A percentile compares a stretch with the other conserved stretches of the same genome.
Evolutionary conservation across 192 early-diverging fungal genomes (phyloP).

Genomic region (Rhizophlyctis rosea): DNA sequence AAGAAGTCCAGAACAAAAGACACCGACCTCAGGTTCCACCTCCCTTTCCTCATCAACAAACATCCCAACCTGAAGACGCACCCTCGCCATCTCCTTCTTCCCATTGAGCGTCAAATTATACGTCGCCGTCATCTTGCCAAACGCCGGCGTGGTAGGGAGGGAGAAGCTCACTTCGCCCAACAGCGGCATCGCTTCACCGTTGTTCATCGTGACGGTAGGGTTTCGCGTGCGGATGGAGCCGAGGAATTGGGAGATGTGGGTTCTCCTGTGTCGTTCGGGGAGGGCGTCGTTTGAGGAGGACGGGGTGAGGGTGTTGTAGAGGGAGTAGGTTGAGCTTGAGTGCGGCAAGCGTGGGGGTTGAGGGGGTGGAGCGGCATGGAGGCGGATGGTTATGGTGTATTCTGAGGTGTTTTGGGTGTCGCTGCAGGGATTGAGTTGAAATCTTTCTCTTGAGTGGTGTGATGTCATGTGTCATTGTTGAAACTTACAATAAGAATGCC

Average conservation of each 20-base stretch:
- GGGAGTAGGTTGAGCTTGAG: conserved; percentile 15
- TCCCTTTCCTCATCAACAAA: conserved; percentile 36
- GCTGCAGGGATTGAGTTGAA: conserved; percentile 6
- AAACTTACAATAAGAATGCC: conserved; percentile 39
- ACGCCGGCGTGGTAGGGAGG: not conserved
- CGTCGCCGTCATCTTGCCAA: conserved; percentile 4
- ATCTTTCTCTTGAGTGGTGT: not conserved
- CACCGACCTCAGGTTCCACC: conserved; percentile 24
- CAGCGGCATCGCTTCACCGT: conserved; percentile 11
- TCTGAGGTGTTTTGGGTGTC: conserved; percentile 18
- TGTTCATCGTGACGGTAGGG: conserved; percentile 1
- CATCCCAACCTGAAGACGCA: conserved; percentile 28
- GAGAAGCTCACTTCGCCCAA: conserved; percentile 16
- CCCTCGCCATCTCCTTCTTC: conserved; percentile 40
- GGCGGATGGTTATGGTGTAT: too few relatives aligned
- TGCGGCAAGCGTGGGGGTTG: conserved; percentile 1
- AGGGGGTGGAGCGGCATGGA: conserved; percentile 10
- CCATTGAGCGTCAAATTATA: conserved; percentile 17
- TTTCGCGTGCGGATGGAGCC: conserved; percentile 13
- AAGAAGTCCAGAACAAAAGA: not conserved
- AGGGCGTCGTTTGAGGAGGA: not conserved
- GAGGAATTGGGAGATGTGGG: conserved; percentile 8
- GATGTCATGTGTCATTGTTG: not conserved
- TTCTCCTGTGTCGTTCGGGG: conserved; percentile 12
- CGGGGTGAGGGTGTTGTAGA: conserved; percentile 1